These are phyloP conservation scores for Suhomyces prunicola DNA, from an alignment of 805 yeast species.

Conservation along the genomic window DNA sequence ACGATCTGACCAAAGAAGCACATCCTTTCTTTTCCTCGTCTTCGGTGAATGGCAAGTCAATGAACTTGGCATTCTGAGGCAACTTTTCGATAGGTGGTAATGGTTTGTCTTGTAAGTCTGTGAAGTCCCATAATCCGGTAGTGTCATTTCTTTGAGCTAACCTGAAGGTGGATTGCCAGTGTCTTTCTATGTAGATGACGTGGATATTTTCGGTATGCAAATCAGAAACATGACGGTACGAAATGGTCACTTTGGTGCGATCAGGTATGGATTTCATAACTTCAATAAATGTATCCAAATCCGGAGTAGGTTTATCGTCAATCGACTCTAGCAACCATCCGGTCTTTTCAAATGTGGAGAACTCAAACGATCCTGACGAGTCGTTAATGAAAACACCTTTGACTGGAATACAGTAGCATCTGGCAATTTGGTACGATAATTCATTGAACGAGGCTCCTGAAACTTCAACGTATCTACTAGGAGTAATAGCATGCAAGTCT, in stretches of 20 bases:
- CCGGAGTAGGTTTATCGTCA: constrained; percentile 71
- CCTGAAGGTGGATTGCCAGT: constrained; percentile 74
- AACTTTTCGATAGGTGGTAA: constrained; percentile 48
- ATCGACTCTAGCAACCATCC: constrained; percentile 84
- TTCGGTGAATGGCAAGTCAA: constrained; percentile 60
- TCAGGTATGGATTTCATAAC: constrained; percentile 80
- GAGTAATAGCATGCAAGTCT: constrained; percentile 79
- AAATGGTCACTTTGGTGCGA: constrained; percentile 62
- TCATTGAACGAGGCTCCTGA: constrained; percentile 87
- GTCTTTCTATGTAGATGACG: constrained; percentile 75
- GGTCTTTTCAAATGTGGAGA: constrained; percentile 53
- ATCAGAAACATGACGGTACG: constrained; percentile 76
- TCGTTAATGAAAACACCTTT: constrained; percentile 78
- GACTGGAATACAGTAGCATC: constrained; percentile 79
- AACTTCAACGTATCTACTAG: constrained; percentile 74
- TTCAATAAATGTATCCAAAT: constrained; percentile 70
- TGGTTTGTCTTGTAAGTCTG: constrained; percentile 56
- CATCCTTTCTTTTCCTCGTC: constrained; percentile 42
- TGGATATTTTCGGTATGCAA: constrained; percentile 68
- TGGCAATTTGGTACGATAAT: constrained; percentile 83
- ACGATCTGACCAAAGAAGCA: constrained; percentile 57
- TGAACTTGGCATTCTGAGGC: constrained; percentile 66
- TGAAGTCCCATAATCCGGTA: constrained; percentile 57
- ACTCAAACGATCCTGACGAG: constrained; percentile 72
- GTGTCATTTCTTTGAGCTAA: constrained; percentile 59